These are phyloP conservation scores for Pythium phragmiticola DNA, from an alignment of 352 stramenopile species.

Conservation along the genomic window DNA sequence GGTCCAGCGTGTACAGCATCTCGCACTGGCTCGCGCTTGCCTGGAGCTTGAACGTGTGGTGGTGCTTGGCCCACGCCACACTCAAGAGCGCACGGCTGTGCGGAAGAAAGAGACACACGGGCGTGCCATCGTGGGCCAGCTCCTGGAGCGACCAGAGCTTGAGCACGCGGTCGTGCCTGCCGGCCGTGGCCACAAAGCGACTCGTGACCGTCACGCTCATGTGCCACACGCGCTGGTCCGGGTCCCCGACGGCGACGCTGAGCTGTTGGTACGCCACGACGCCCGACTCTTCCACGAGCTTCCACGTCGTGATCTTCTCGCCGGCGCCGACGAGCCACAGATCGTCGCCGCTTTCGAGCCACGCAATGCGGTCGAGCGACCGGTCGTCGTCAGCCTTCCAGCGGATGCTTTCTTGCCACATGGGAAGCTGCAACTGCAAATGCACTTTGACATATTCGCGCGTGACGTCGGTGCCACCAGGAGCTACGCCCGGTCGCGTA, in stretches of 20 bases:
- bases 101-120: constrained; percentile 58
- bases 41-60: constrained; percentile 50
- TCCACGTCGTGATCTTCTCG: constrained; percentile 79
- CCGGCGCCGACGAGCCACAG: constrained; percentile 65
- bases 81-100: constrained; percentile 57
- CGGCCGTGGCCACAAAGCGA: constrained; percentile 58
- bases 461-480: constrained; percentile 20
- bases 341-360: constrained; percentile 71
- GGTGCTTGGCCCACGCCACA: constrained; percentile 54
- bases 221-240: constrained; percentile 34
- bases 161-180: constrained; percentile 59
- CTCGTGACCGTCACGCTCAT: constrained; percentile 68
- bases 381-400: constrained; percentile 66
- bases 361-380: constrained; percentile 60
- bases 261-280: constrained; percentile 73
- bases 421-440: constrained; percentile 63
- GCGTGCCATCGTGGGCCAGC: constrained; percentile 49
- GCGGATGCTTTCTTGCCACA: constrained; percentile 66
- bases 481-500: background rate
- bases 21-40: constrained; percentile 33
- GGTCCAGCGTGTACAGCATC: constrained; percentile 80
- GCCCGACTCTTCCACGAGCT: constrained; percentile 76
- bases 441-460: constrained; percentile 64
- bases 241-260: constrained; percentile 45
- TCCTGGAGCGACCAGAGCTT: constrained; percentile 68